These are phyloP conservation scores for Diaporthe capsici DNA, from an alignment of 2,329 filamentous ascomycete species.

Conservation along the genomic window DNA sequence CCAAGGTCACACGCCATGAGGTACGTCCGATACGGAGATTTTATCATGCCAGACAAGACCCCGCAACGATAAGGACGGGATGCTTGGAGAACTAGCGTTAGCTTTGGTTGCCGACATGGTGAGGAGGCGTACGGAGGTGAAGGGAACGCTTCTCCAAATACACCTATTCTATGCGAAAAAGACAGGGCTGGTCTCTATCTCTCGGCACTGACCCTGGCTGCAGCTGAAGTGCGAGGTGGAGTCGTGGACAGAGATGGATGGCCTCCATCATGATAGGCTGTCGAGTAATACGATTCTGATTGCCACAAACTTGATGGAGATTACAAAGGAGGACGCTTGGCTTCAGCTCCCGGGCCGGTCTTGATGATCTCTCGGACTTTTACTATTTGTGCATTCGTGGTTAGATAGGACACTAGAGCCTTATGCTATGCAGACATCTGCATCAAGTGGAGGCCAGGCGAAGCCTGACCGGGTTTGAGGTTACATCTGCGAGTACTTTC, in stretches of 20 bases:
- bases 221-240: slow-evolving; percentile 6
- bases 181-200: not conserved
- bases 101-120: not conserved
- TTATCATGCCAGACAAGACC: slow-evolving; percentile 31
- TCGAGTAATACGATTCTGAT: not conserved
- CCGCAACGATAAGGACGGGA: slow-evolving; percentile 40
- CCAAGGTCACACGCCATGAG: slow-evolving; percentile 17
- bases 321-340: not conserved
- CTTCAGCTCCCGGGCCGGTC: not conserved
- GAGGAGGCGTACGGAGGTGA: not conserved
- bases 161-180: not conserved
- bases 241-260: not conserved
- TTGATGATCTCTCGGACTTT: not conserved
- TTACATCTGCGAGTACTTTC: not conserved
- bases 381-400: not conserved
- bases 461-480: not conserved
- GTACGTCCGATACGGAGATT: slow-evolving; percentile 39
- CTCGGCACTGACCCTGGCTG: slow-evolving; percentile 2
- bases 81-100: slow-evolving; percentile 8
- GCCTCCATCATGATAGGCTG: not conserved
- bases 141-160: not conserved
- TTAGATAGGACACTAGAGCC: not conserved
- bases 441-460: not conserved
- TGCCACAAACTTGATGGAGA: not conserved
- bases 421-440: not conserved